Evolutionary conservation across 768 basidiomycete species (phyloP).

Genomic region (Amanita inopinata): DNA sequence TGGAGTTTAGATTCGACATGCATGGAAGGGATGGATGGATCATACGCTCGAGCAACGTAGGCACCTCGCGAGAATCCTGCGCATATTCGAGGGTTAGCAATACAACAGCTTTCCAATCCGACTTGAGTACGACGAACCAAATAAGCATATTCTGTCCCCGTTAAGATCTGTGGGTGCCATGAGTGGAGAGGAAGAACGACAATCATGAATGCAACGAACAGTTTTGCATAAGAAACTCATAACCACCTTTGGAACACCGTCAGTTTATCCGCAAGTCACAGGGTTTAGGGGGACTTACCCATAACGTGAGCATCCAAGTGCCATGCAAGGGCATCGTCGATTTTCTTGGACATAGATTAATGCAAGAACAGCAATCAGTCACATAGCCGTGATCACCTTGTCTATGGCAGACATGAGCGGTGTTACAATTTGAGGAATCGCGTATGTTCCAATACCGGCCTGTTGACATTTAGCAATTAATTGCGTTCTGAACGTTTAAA

Average conservation of each 20-base stretch:
- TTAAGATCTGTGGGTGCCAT: background rate
- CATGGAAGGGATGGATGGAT: no score
- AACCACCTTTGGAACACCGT: background rate
- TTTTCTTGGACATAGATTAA: background rate
- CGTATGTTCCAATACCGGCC: slow-evolving; percentile 6
- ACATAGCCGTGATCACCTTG: background rate
- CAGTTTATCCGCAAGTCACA: background rate
- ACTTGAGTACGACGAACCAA: background rate
- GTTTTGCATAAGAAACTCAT: slow-evolving; percentile 6
- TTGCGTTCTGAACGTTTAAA: no score
- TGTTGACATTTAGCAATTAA: no score
- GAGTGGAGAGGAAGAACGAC: background rate
- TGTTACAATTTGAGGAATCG: slow-evolving; percentile 2
- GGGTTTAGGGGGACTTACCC: background rate
- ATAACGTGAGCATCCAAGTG: slow-evolving; percentile 4
- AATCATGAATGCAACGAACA: slow-evolving; percentile 1
- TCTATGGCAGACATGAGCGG: background rate
- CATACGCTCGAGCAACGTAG: slow-evolving; percentile 15
- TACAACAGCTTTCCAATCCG: background rate
- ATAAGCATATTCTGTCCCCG: background rate
- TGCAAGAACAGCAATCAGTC: background rate
- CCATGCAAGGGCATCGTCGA: slow-evolving; percentile 1
- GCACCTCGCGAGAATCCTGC: slow-evolving; percentile 15
- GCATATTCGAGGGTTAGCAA: slow-evolving; percentile 1
- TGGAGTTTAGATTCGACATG: background rate